phyloP scores from a whole-genome alignment of 2,329 filamentous ascomycete species.

The Juglanconis oblonga region DNA sequence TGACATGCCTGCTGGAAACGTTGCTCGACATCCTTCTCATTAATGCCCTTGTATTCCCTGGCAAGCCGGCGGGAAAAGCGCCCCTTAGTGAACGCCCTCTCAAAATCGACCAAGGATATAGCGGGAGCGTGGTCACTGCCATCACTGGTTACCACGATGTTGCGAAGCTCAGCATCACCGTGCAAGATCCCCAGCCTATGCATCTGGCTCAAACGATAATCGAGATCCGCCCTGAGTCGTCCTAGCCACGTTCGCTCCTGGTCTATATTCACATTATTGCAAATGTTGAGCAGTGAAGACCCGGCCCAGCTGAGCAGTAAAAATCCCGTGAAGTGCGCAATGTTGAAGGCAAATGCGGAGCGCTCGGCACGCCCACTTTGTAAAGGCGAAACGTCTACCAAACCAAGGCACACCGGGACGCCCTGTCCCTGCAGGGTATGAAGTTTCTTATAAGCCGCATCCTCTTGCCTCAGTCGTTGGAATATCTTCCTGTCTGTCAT shows the following conservation, averaged over 20 bases:
- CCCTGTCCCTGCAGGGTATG: not conserved
- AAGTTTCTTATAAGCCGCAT: not conserved
- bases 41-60: not conserved
- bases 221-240: not conserved
- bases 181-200: not conserved
- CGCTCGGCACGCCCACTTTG: not conserved
- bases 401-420: not conserved
- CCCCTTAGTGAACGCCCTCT: not conserved
- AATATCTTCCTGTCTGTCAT: not conserved
- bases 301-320: not conserved
- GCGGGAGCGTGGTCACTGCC: not conserved
- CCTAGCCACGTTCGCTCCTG: not conserved
- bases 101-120: not conserved
- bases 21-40: not conserved
- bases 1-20: not conserved
- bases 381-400: not conserved
- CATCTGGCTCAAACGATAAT: not conserved
- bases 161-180: not conserved
- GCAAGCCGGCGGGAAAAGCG: not conserved
- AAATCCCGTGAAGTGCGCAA: not conserved
- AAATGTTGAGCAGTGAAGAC: not conserved
- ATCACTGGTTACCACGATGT: not conserved
- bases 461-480: not conserved
- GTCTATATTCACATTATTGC: not conserved
- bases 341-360: too few relatives aligned